A percentile compares a stretch with the other conserved stretches of the same genome.
Conservation (phyloP, 257 asterid genomes). For the Striga asiatica region DNA sequence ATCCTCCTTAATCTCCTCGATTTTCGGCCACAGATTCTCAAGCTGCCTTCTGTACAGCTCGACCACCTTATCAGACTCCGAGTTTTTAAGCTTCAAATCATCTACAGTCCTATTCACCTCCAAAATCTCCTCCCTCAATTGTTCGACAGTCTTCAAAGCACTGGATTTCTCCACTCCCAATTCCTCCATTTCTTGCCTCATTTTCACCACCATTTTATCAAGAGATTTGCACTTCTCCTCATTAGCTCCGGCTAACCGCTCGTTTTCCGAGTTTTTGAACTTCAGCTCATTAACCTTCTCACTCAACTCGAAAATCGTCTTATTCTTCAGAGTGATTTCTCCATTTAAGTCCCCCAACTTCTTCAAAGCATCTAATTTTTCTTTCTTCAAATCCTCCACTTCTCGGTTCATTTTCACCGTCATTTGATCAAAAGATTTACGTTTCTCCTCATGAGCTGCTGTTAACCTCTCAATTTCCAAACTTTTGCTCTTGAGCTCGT, state of each 20-base stretch:
- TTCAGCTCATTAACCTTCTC: constrained; percentile 3
- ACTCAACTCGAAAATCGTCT: neutral
- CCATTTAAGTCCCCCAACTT: too few relatives aligned
- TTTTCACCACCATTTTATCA: neutral
- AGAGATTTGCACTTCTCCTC: neutral
- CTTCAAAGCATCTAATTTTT: too few relatives aligned
- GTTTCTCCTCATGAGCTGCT: too few relatives aligned
- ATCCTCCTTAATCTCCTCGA: neutral
- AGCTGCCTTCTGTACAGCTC: neutral
- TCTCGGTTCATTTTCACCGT: too few relatives aligned
- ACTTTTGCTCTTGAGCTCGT: neutral
- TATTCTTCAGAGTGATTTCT: neutral
- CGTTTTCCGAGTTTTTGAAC: constrained; percentile 8
- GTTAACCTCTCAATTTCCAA: too few relatives aligned
- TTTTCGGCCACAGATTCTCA: neutral
- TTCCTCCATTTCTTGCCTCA: constrained; percentile 8
- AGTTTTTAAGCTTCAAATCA: neutral
- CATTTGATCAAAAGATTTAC: too few relatives aligned
- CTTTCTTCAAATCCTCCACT: neutral
- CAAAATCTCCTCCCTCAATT: neutral
- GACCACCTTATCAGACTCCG: neutral
- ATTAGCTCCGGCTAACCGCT: neutral
- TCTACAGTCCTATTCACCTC: neutral
- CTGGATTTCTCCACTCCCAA: neutral
- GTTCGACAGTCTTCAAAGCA: constrained; percentile 2